phyloP scores from a whole-genome alignment of 176 grass and related monocot species.

The Stipa capillata region DNA sequence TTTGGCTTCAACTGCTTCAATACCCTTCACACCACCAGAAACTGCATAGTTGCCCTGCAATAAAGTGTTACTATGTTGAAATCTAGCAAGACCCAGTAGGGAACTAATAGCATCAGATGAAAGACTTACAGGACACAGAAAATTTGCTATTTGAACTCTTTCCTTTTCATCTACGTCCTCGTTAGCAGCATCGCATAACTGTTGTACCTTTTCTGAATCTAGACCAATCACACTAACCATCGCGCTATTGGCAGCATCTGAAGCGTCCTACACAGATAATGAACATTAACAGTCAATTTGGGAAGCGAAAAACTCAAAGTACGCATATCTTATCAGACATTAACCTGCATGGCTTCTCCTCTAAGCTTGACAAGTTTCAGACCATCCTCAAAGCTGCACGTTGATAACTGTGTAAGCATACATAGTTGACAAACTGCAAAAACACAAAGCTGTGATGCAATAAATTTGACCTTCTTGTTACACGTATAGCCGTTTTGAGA shows the following conservation, averaged over 20 bases:
- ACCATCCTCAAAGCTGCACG: constrained; percentile 90
- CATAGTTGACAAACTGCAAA: not conserved
- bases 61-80: not conserved
- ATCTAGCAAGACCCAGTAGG: not conserved
- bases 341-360: constrained; percentile 99
- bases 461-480: not conserved
- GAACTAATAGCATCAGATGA: not conserved
- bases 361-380: constrained; percentile 98
- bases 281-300: not conserved
- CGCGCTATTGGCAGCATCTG: constrained; percentile 73
- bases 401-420: constrained; percentile 24
- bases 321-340: not conserved
- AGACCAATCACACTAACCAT: constrained; percentile 98
- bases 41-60: constrained; percentile 87
- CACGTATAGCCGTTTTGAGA: not conserved
- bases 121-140: constrained; percentile 73
- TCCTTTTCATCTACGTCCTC: constrained; percentile 75
- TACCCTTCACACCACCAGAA: constrained; percentile 93
- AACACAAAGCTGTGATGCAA: not conserved
- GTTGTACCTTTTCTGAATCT: constrained; percentile 95
- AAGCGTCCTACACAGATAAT: constrained; percentile 64
- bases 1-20: constrained; percentile 94
- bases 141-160: constrained; percentile 93
- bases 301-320: not conserved
- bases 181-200: constrained; percentile 86